Evolutionary conservation across 1,284 basidiomycete species (phyloP).

Genomic region (Cystobasidium slooffiae): DNA sequence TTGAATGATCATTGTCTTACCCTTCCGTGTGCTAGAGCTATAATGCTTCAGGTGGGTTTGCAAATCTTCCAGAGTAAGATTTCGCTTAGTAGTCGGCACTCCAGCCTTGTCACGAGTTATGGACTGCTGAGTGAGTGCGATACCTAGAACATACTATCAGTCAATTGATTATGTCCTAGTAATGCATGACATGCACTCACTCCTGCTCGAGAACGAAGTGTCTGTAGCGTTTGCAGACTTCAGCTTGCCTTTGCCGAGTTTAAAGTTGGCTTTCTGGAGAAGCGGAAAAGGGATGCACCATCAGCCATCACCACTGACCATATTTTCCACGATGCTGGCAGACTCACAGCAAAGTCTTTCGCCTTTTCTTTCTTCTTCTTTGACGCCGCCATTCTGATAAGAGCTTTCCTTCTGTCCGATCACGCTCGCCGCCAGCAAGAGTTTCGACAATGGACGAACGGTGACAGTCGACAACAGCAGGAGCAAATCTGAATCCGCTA

Average conservation of each 20-base stretch:
- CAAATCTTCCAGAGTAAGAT: constrained; percentile 76
- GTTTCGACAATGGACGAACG: background rate
- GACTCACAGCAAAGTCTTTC: constrained; percentile 76
- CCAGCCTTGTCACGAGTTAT: constrained; percentile 64
- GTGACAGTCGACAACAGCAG: constrained; percentile 14
- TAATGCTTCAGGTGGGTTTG: constrained; percentile 81
- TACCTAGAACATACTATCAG: constrained; percentile 64
- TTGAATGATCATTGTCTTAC: constrained; percentile 55
- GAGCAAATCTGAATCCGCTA: constrained; percentile 9
- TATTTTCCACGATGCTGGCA: no score
- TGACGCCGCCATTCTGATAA: constrained; percentile 59
- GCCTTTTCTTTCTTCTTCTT: constrained; percentile 84
- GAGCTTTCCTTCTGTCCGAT: constrained; percentile 18
- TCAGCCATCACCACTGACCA: background rate
- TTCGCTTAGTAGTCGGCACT: constrained; percentile 73
- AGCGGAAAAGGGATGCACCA: background rate
- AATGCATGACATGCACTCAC: constrained; percentile 1
- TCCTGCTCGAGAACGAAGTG: constrained; percentile 70
- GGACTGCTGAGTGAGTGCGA: constrained; percentile 81
- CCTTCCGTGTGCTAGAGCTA: constrained; percentile 73
- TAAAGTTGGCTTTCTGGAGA: constrained; percentile 24
- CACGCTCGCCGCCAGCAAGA: constrained; percentile 1
- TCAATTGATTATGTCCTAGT: constrained; percentile 11
- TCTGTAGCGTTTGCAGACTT: constrained; percentile 88
- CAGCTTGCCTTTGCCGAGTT: constrained; percentile 74